Evolutionary conservation across 139 green algal genomes (phyloP).

Genomic region (Dunaliella primolecta): DNA sequence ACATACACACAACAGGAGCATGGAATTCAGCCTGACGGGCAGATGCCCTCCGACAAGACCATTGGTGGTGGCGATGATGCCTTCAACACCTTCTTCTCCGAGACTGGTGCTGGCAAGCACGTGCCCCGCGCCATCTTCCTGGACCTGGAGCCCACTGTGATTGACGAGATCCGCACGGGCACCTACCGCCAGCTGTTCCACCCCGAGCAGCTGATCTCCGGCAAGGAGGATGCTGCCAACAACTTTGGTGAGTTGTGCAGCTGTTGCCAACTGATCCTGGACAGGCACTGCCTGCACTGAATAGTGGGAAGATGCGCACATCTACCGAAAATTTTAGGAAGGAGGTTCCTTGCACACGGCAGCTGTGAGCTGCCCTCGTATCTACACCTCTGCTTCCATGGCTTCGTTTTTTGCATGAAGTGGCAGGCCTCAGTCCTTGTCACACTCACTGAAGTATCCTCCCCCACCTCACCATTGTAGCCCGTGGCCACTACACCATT

Average conservation of each 20-base stretch:
- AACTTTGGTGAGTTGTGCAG: conserved; percentile 46
- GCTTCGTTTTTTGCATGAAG: too few relatives aligned
- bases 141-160: conserved; percentile 94
- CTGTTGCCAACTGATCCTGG: too few relatives aligned
- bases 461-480: neutral
- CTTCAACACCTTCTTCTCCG: conserved; percentile 98
- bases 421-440: too few relatives aligned
- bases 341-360: too few relatives aligned
- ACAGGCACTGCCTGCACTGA: too few relatives aligned
- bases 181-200: conserved; percentile 97
- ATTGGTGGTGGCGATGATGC: conserved; percentile 86
- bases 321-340: too few relatives aligned
- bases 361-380: too few relatives aligned
- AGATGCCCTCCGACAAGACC: conserved; percentile 95
- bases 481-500: conserved; percentile 89
- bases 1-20: too few relatives aligned
- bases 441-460: too few relatives aligned
- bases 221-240: conserved; percentile 83
- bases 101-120: conserved; percentile 95
- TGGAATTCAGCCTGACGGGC: conserved; percentile 95
- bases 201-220: conserved; percentile 96
- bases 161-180: conserved; percentile 93
- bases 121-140: conserved; percentile 88
- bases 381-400: too few relatives aligned
- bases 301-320: too few relatives aligned